Conservation (phyloP, 441 rosid genomes). For the Jatropha multifida region DNA sequence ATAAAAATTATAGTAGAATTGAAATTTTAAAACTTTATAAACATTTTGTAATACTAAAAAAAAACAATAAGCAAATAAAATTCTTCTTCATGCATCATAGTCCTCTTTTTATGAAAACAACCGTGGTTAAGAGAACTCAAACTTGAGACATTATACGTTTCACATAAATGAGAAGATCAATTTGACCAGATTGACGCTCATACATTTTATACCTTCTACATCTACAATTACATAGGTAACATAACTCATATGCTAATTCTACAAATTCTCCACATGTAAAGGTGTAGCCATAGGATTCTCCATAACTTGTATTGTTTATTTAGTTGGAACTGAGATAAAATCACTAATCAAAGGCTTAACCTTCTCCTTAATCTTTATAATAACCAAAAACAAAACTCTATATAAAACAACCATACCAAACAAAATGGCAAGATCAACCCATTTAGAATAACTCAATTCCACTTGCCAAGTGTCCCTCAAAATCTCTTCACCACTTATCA, state of each 20-base stretch:
- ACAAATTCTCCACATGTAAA: background rate
- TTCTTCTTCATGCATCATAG: too few relatives aligned
- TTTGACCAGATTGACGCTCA: accelerated
- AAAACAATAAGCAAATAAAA: too few relatives aligned
- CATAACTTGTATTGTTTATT: slow-evolving; percentile 19
- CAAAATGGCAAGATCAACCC: slow-evolving; percentile 50
- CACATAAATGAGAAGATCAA: too few relatives aligned
- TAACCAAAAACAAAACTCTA: slow-evolving; percentile 36
- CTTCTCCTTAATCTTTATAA: slow-evolving; percentile 38
- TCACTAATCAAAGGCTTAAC: slow-evolving; percentile 27
- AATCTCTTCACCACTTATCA: slow-evolving; percentile 30
- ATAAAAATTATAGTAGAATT: too few relatives aligned
- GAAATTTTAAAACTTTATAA: too few relatives aligned
- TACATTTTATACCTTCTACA: too few relatives aligned
- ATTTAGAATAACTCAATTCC: slow-evolving; percentile 48
- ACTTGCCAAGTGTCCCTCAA: slow-evolving; percentile 39
- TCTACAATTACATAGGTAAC: too few relatives aligned
- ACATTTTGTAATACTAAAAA: too few relatives aligned
- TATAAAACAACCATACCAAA: slow-evolving; percentile 43
- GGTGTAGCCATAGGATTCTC: slow-evolving; percentile 21
- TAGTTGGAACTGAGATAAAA: background rate
- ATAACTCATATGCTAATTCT: background rate
- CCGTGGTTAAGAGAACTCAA: too few relatives aligned
- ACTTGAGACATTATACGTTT: too few relatives aligned
- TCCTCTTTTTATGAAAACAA: too few relatives aligned